These are phyloP conservation scores for Mortierella sp. DNA, from an alignment of 371 early-diverging fungal genomes.

Conservation along the genomic window DNA sequence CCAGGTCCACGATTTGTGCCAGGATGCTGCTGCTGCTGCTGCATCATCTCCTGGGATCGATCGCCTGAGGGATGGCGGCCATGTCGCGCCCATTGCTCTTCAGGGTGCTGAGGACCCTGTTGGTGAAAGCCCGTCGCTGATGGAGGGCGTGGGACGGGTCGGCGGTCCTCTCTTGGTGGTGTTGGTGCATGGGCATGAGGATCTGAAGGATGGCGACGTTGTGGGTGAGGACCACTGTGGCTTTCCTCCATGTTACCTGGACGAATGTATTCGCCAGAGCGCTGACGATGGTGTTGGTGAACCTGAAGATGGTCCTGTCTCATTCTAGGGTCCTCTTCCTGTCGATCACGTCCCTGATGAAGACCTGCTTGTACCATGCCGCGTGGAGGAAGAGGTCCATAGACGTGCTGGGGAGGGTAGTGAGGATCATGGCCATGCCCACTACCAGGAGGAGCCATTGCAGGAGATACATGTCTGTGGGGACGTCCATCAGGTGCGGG, in stretches of 20 bases:
- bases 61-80: constrained; percentile 46
- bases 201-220: constrained; percentile 37
- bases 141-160: constrained; percentile 20
- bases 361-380: constrained; percentile 36
- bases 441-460: constrained; percentile 29
- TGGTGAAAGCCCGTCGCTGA: constrained; percentile 5
- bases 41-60: constrained; percentile 26
- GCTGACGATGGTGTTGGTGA: constrained; percentile 55
- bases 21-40: constrained; percentile 18
- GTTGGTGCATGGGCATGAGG: constrained; percentile 40
- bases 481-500: constrained; percentile 36
- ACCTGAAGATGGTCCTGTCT: constrained; percentile 36
- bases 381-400: constrained; percentile 37
- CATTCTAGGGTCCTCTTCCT: constrained; percentile 23
- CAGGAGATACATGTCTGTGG: constrained; percentile 40
- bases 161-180: constrained; percentile 49
- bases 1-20: constrained; percentile 20
- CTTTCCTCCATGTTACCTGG: constrained; percentile 36
- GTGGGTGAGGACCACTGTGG: constrained; percentile 16
- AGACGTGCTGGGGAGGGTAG: constrained; percentile 34
- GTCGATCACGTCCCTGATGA: constrained; percentile 38
- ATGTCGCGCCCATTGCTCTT: constrained; percentile 31
- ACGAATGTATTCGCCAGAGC: constrained; percentile 36
- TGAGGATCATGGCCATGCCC: constrained; percentile 41
- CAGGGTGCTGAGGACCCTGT: constrained; percentile 20